Base-by-base conservation (phyloP, 805 yeast genomes). In the Vanderwaltozyma verrucispora region DNA sequence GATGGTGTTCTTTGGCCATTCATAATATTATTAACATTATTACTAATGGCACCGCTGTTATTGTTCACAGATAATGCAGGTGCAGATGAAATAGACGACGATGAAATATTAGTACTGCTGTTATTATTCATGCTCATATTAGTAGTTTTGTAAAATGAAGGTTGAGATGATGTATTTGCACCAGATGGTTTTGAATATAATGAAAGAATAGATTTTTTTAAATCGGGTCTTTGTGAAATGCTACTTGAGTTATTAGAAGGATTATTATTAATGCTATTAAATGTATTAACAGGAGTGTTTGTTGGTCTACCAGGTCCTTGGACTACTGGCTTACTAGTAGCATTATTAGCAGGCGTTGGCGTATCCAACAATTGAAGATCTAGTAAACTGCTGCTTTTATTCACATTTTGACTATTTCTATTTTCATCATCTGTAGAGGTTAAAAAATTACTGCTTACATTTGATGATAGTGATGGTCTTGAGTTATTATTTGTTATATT, bases 131-230 rank as follows among this genome's bases (percentile, higher is more conserved):
- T n/a, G n/a, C n/a, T n/a, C n/a, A n/a, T n/a, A n/a, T n/a, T n/a
- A n/a, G n/a, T n/a, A n/a, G n/a, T n/a, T 10, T 32, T 32, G 25
- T 32, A 40, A 12, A 33, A 34, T 3, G 46, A 43, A 33, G 36
- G 30, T n/a, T 21, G 35, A 16, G 32, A 39, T 24, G 36, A 23
- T 10, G 30, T 28, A 28, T 50, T 24, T 15, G 30, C 26, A 16
- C 30, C 17, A 18, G 43, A 33, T 5, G 70, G 82, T 2, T 83
- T 72, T 1, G 94, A 75, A 58, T 92, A 92, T 37, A 92, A 69
- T 18, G 96, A 86, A 41, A 92, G 63, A 42, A 92, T 92, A 1
- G 96, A 85, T 62, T 85, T 85, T 55, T 92, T 92, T 59, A 92
- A 69, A 53, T 89, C 96, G 3, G 92, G 89, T 52, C 95, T 71